Percentiles rank a stretch among this genome's conserved stretches.
phyloP scores from a whole-genome alignment of 495 filamentous ascomycete species.

The Hypoxylon fragiforme region DNA sequence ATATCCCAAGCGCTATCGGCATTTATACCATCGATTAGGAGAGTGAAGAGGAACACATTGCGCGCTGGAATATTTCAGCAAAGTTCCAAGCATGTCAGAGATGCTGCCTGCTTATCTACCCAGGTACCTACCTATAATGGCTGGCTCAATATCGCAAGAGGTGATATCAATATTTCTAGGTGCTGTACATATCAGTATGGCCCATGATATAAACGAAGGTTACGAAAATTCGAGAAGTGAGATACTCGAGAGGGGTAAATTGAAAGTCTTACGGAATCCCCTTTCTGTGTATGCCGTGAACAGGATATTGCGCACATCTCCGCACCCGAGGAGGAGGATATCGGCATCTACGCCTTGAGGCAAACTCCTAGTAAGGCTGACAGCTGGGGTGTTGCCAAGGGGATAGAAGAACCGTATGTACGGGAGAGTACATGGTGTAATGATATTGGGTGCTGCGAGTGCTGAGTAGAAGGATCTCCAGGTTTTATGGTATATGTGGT shows the following conservation, averaged over 20 bases:
- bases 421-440: constrained; percentile 10
- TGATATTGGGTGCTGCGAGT: constrained; percentile 10
- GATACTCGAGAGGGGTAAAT: too few relatives aligned
- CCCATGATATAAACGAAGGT: not conserved
- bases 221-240: too few relatives aligned
- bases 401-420: constrained; percentile 24
- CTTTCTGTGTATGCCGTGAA: constrained; percentile 36
- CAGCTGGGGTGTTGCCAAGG: constrained; percentile 36
- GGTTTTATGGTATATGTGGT: too few relatives aligned
- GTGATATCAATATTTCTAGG: constrained; percentile 38
- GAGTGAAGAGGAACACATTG: constrained; percentile 35
- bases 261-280: constrained; percentile 28
- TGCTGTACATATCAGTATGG: constrained; percentile 10
- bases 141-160: constrained; percentile 33
- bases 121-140: constrained; percentile 38
- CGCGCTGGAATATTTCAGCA: constrained; percentile 31
- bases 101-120: not conserved
- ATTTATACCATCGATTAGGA: constrained; percentile 30
- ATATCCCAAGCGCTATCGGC: constrained; percentile 27
- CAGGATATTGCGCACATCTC: constrained; percentile 39
- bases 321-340: constrained; percentile 41
- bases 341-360: constrained; percentile 32
- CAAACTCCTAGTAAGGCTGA: constrained; percentile 34
- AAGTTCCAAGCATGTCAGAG: not conserved
- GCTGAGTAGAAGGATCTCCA: too few relatives aligned